Evolutionary conservation across 2,329 filamentous ascomycete genomes (phyloP).

Genomic region (Dactylonectria estremocensis): DNA sequence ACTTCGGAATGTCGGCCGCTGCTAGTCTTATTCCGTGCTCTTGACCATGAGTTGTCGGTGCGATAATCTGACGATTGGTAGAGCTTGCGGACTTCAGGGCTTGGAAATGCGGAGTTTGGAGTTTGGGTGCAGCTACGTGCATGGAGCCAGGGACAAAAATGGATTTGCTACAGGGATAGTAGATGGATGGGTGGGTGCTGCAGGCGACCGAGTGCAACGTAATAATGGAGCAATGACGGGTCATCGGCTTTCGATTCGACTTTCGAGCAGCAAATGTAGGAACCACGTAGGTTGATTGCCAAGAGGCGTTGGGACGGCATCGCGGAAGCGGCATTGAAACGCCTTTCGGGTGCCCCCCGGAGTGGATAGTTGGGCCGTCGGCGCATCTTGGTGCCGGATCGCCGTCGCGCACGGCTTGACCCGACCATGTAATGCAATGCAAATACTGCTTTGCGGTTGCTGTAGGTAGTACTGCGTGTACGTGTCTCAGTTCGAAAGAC

Average conservation of each 20-base stretch:
- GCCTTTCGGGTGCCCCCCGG: conserved; percentile 22
- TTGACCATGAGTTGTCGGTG: neutral
- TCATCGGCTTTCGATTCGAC: neutral
- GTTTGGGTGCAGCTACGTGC: conserved; percentile 28
- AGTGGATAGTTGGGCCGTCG: conserved; percentile 40
- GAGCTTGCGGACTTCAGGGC: conserved; percentile 33
- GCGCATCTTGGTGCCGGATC: conserved; percentile 22
- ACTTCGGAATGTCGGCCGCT: neutral
- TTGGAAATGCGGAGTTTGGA: conserved; percentile 32
- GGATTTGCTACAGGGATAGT: neutral
- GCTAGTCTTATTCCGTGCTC: neutral
- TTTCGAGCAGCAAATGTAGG: neutral
- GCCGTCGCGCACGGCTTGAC: conserved; percentile 4
- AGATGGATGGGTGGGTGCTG: neutral
- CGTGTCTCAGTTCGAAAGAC: neutral
- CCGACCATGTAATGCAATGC: neutral
- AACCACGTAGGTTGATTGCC: neutral
- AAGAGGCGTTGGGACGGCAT: conserved; percentile 1
- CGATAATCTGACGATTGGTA: conserved; percentile 2
- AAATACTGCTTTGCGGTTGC: neutral
- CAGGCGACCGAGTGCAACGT: no score
- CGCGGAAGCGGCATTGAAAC: neutral
- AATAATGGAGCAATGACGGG: neutral
- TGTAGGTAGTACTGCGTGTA: neutral
- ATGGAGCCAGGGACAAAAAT: neutral